Percentiles rank a stretch among this genome's conserved stretches.
Conservation (phyloP, 1,284 basidiomycete species). For the Dichomitus squalens region DNA sequence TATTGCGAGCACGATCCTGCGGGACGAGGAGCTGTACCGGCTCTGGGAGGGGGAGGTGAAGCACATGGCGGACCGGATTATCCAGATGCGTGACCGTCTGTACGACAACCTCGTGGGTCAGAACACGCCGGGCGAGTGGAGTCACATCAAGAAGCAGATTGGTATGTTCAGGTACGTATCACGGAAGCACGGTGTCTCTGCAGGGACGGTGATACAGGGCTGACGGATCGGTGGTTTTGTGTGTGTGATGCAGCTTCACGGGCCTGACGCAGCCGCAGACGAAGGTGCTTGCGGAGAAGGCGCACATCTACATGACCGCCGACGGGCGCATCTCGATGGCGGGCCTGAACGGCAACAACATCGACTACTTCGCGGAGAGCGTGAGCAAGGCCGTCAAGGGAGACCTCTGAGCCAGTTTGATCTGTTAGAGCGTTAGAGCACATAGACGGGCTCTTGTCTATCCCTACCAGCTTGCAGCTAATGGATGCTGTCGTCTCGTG, state of each 20-base stretch:
- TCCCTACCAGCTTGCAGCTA: constrained; percentile 14
- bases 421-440: constrained; percentile 4
- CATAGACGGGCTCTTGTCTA: constrained; percentile 7
- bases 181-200: not conserved
- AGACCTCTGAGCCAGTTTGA: constrained; percentile 51
- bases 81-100: constrained; percentile 89
- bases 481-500: not conserved
- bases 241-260: constrained; percentile 72
- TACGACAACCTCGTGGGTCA: constrained; percentile 81
- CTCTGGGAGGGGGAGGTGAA: constrained; percentile 94
- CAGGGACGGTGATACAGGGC: not conserved
- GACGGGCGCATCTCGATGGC: constrained; percentile 97
- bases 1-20: constrained; percentile 85
- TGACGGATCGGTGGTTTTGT: constrained; percentile 4
- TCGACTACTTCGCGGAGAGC: constrained; percentile 89
- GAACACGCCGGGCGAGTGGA: constrained; percentile 94
- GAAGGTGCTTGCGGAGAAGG: constrained; percentile 86
- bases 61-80: constrained; percentile 96
- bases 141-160: constrained; percentile 96
- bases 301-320: constrained; percentile 92
- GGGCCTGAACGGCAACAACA: constrained; percentile 88
- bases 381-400: constrained; percentile 86
- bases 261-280: constrained; percentile 86
- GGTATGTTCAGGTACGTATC: constrained; percentile 84
- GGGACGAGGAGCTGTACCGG: constrained; percentile 73